Evolutionary conservation across 331 rosid species (phyloP).

Genomic region (Prunus yedoensis): DNA sequence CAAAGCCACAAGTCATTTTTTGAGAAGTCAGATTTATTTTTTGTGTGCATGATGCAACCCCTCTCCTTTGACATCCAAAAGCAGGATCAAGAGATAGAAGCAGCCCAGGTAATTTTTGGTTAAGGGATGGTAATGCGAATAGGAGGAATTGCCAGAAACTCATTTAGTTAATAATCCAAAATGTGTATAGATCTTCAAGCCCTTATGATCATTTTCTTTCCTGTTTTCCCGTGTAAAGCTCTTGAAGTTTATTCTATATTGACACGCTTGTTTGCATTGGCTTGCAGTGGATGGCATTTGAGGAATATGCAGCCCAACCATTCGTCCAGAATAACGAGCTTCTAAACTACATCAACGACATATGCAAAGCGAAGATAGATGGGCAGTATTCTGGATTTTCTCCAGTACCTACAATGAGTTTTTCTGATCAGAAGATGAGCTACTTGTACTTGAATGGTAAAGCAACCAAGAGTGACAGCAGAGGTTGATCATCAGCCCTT

Average conservation of each 20-base stretch:
- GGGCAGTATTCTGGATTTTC: constrained; percentile 61
- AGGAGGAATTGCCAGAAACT: not conserved
- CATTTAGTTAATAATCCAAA: not conserved
- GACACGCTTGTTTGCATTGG: not conserved
- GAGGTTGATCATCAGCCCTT: not conserved
- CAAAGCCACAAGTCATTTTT: constrained; percentile 67
- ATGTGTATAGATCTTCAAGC: not conserved
- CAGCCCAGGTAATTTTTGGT: constrained; percentile 53
- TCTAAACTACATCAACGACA: constrained; percentile 33
- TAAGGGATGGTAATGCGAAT: not conserved
- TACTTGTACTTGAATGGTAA: constrained; percentile 47
- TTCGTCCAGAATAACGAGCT: constrained; percentile 44
- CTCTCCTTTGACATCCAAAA: constrained; percentile 57
- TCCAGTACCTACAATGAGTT: constrained; percentile 34
- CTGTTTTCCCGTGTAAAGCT: not conserved
- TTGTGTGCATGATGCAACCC: constrained; percentile 72
- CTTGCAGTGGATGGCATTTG: constrained; percentile 83
- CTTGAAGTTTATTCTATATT: not conserved
- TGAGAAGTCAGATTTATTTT: constrained; percentile 81
- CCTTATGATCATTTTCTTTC: not conserved
- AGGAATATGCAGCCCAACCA: constrained; percentile 64
- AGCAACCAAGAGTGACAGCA: constrained; percentile 36
- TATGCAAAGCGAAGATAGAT: constrained; percentile 53
- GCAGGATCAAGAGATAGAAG: constrained; percentile 77
- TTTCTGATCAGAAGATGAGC: constrained; percentile 26